Percentiles rank a stretch among this genome's conserved stretches.
These are phyloP conservation scores for Phytophthora chlamydospora DNA, from an alignment of 352 stramenopile genomes.

Conservation along the genomic window DNA sequence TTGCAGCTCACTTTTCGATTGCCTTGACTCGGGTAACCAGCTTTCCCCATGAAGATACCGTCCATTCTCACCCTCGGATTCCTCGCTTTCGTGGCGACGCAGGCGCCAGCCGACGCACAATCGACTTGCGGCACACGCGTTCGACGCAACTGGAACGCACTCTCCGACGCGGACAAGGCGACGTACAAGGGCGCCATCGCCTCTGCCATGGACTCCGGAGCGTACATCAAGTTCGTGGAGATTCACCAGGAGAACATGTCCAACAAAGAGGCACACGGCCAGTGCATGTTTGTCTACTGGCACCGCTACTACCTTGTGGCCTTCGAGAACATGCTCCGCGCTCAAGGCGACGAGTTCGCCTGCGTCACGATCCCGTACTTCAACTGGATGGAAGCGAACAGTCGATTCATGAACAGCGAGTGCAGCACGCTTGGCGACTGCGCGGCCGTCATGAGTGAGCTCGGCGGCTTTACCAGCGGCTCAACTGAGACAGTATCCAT, in stretches of 20 bases:
- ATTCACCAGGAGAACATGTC: constrained; percentile 53
- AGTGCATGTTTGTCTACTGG: constrained; percentile 82
- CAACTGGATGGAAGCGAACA: constrained; percentile 63
- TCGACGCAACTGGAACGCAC: constrained; percentile 41
- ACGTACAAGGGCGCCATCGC: constrained; percentile 47
- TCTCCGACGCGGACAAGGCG: constrained; percentile 35
- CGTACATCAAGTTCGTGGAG: constrained; percentile 56
- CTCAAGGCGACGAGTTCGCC: constrained; percentile 38
- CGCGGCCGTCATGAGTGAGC: constrained; percentile 32
- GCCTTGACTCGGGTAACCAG: constrained; percentile 5
- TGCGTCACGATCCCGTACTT: constrained; percentile 76
- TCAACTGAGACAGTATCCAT: constrained; percentile 31
- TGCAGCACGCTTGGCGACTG: constrained; percentile 51
- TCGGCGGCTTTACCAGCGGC: constrained; percentile 32
- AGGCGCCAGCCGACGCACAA: constrained; percentile 9
- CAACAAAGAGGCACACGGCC: constrained; percentile 38
- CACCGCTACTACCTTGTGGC: constrained; percentile 58
- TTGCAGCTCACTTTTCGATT: constrained; percentile 20
- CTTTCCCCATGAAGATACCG: constrained; percentile 15
- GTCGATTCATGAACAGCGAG: constrained; percentile 23
- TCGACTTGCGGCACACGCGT: constrained; percentile 32
- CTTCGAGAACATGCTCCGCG: constrained; percentile 83
- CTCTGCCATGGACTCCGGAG: constrained; percentile 45
- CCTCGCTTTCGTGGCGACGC: constrained; percentile 4
- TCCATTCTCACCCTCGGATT: constrained; percentile 22